A percentile compares a stretch with the other conserved stretches of the same genome.
phyloP scores from a whole-genome alignment of 306 rosid genomes.

The Lathyrus oleraceus region DNA sequence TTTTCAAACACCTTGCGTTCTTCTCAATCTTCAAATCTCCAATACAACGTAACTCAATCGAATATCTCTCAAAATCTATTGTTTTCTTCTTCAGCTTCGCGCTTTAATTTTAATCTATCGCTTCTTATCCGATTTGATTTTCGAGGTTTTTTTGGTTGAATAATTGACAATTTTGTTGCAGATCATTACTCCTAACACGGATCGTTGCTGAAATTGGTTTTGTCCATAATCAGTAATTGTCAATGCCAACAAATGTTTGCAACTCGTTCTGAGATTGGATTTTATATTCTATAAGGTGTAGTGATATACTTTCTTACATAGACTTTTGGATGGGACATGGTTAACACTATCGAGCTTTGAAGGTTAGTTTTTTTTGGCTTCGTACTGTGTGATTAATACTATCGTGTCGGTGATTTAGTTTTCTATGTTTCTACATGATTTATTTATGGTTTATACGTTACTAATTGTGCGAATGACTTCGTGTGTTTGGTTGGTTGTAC shows the following conservation, averaged over 20 bases:
- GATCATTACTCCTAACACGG: slow-evolving; percentile 12
- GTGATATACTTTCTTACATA: slow-evolving; percentile 24
- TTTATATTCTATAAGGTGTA: background rate
- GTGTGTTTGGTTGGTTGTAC: background rate
- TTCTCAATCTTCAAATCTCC: slow-evolving; percentile 15
- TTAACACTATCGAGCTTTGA: slow-evolving; percentile 20
- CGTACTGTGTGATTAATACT: slow-evolving; percentile 4
- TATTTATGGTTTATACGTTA: background rate
- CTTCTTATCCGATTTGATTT: background rate
- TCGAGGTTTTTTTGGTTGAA: slow-evolving; percentile 6
- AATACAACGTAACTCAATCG: background rate
- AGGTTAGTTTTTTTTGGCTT: slow-evolving; percentile 30
- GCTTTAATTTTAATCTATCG: background rate
- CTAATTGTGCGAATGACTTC: background rate
- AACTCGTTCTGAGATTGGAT: slow-evolving; percentile 23
- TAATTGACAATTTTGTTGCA: slow-evolving; percentile 14
- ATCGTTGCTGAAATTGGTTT: slow-evolving; percentile 23
- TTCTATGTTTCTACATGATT: slow-evolving; percentile 13
- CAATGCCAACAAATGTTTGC: slow-evolving; percentile 9
- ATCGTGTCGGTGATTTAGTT: background rate
- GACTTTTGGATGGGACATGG: slow-evolving; percentile 29
- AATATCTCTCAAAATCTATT: background rate
- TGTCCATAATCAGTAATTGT: background rate
- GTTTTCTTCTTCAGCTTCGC: background rate
- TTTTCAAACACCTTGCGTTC: slow-evolving; percentile 11